Evolutionary conservation across 192 early-diverging fungal species (phyloP), one percentile per base, ranked within the genome.

Genomic region (Ambispora gerdemannii): DNA sequence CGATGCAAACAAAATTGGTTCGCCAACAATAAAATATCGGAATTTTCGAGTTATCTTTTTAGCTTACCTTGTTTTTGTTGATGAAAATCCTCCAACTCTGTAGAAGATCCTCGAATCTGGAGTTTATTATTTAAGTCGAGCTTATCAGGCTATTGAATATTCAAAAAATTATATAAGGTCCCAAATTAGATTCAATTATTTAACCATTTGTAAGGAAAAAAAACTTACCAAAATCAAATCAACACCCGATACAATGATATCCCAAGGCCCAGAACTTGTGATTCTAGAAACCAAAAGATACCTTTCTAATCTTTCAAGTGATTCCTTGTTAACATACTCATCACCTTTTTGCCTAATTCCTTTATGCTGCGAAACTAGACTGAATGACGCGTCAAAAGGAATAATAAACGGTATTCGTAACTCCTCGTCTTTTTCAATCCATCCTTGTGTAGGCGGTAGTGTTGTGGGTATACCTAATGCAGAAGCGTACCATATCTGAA

Each of bases 371-470:
- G 66, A 50, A 68, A 51, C 63, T 24, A 72, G 67, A 36, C 77
- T 74, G 58, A 84, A 88, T 3, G 72, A 59, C 2, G 76, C 72
- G 33, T 81, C 80, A 76, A 90, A 90, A 8, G 86, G 82, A 0
- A 70, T 61, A 28, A 81, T 75, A 73, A 88, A 90, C 1, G 75
- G 74, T 10, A 90, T 75, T 30, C 85, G 69, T 31, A 84, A 71
- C 3, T 79, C 74, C 58, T 89, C 85, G 35, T 69, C 72, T 52
- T 88, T 88, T 34, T 88, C 80, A 35, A 86, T 82, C 72, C 76
- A 80, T 3, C 63, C 58, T 65, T 43, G 47, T 47, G 72, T 25
- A 34, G 77, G 49, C 62, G 33, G 13, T 63, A 76, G 53, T 35
- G 76, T 53, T 50, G 78, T 49, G 50, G 67, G 67, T 19, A 75